Evolutionary conservation across 176 grass and related monocot species (phyloP).

Genomic region (Triticum dicoccoides): DNA sequence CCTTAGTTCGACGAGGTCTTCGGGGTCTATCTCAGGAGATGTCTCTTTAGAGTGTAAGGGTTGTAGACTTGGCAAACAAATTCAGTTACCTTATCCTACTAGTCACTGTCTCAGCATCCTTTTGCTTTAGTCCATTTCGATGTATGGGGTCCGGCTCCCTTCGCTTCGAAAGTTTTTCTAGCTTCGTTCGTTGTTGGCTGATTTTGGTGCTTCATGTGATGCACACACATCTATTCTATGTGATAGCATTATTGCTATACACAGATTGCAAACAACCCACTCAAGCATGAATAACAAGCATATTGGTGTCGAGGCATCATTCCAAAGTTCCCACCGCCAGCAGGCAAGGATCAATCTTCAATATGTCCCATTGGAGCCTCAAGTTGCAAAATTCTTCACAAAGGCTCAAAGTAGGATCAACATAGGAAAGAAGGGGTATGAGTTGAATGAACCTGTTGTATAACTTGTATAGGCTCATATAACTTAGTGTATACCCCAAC

Average conservation of each 20-base stretch:
- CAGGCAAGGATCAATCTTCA: background rate
- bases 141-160: too few relatives aligned
- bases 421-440: background rate
- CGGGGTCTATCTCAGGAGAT: too few relatives aligned
- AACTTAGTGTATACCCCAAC: background rate
- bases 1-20: too few relatives aligned
- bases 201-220: slow-evolving; percentile 8
- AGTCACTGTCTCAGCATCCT: too few relatives aligned
- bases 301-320: background rate
- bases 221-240: background rate
- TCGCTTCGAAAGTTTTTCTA: background rate
- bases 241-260: background rate
- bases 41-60: too few relatives aligned
- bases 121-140: too few relatives aligned
- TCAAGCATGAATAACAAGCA: background rate
- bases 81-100: too few relatives aligned
- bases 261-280: background rate
- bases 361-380: background rate
- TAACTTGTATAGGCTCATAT: background rate
- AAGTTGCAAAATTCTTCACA: background rate
- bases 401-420: background rate
- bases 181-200: background rate
- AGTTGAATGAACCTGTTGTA: background rate
- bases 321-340: slow-evolving; percentile 4
- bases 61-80: too few relatives aligned